phyloP scores from a whole-genome alignment of 78 protist species.

The Diacronema lutheri region DNA sequence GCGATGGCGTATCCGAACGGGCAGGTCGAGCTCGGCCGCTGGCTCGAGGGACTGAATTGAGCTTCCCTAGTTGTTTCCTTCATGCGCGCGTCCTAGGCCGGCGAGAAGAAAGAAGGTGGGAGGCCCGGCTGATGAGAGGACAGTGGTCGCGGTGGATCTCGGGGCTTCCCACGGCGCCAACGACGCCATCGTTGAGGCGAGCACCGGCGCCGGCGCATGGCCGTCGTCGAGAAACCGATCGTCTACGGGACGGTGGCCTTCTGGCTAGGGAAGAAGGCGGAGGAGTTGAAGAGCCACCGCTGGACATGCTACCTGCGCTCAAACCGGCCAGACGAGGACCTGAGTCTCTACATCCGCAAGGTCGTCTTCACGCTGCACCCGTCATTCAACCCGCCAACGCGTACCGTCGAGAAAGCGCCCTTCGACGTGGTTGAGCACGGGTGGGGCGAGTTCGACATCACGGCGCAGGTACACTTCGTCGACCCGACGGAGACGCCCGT shows the following conservation, averaged over 20 bases:
- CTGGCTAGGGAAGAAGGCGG: slow-evolving; percentile 3
- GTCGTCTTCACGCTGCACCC: not conserved
- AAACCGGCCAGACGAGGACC: not conserved
- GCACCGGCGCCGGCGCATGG: too few relatives aligned
- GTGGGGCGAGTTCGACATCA: slow-evolving; percentile 22
- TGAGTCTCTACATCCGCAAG: not conserved
- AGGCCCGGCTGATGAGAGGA: too few relatives aligned
- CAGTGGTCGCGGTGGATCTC: too few relatives aligned
- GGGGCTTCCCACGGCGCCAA: too few relatives aligned
- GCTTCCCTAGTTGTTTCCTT: too few relatives aligned
- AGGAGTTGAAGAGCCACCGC: not conserved
- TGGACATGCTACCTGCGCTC: not conserved
- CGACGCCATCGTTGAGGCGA: too few relatives aligned
- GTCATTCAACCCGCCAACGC: not conserved
- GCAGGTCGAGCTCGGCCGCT: too few relatives aligned
- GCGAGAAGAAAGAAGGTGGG: too few relatives aligned
- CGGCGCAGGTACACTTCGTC: not conserved
- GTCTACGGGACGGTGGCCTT: not conserved
- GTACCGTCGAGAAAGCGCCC: not conserved
- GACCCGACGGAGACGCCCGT: not conserved
- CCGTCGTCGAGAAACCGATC: not conserved
- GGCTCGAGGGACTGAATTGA: too few relatives aligned
- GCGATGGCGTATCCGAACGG: too few relatives aligned
- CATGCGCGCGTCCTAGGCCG: too few relatives aligned
- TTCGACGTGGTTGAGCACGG: not conserved